These are phyloP conservation scores for Fusarium pseudocircinatum DNA, from an alignment of 2,329 filamentous ascomycete species.

Conservation along the genomic window DNA sequence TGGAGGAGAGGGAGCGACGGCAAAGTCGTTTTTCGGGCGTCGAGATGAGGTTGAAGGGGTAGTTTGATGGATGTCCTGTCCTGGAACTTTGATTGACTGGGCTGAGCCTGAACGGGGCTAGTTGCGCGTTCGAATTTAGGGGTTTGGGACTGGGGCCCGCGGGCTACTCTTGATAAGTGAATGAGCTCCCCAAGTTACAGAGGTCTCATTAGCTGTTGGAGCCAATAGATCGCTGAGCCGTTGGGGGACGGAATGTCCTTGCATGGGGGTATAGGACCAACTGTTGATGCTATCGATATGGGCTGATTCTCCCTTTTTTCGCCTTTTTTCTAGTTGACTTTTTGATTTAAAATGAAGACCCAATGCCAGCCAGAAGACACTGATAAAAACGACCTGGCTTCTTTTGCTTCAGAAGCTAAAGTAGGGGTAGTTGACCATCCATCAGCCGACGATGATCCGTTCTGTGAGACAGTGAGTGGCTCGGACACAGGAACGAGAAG, in stretches of 20 bases:
- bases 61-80: constrained; percentile 32
- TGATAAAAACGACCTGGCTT: constrained; percentile 11
- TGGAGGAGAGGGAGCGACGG: constrained; percentile 11
- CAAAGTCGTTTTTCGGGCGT: constrained; percentile 26
- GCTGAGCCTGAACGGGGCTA: constrained; percentile 43
- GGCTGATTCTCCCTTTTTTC: not conserved
- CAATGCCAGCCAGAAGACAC: not conserved
- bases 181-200: not conserved
- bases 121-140: constrained; percentile 44
- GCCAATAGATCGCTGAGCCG: constrained; percentile 18
- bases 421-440: constrained; percentile 12
- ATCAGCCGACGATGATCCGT: constrained; percentile 28
- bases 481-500: not conserved
- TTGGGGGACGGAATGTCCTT: constrained; percentile 10
- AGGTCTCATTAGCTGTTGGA: constrained; percentile 20
- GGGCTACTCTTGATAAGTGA: not conserved
- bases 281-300: not conserved
- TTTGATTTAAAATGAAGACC: not conserved
- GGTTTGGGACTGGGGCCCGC: constrained; percentile 36
- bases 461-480: not conserved
- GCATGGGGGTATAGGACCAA: constrained; percentile 1
- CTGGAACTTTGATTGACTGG: constrained; percentile 38
- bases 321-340: not conserved
- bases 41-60: constrained; percentile 42
- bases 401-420: constrained; percentile 14